phyloP scores from a whole-genome alignment of 2,329 filamentous ascomycete genomes.

The Madurella fahalii region DNA sequence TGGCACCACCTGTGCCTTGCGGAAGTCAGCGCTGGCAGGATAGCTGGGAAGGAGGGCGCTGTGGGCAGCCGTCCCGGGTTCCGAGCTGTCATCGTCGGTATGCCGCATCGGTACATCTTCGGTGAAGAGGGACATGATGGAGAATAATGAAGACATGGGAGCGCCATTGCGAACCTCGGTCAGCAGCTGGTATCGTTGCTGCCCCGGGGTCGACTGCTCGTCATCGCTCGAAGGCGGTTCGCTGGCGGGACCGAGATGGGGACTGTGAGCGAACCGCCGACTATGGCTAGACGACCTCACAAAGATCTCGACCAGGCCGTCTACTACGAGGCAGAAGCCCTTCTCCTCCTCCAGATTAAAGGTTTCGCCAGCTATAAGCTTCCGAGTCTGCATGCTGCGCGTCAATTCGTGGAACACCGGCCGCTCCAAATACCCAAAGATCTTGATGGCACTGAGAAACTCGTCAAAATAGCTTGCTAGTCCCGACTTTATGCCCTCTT shows the following conservation, averaged over 20 bases:
- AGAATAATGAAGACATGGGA: constrained; percentile 97
- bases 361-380: constrained; percentile 93
- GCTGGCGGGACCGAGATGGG: constrained; percentile 31
- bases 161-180: constrained; percentile 98
- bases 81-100: constrained; percentile 57
- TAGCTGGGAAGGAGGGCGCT: constrained; percentile 30
- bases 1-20: constrained; percentile 30
- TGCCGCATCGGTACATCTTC: constrained; percentile 82
- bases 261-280: constrained; percentile 39
- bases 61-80: constrained; percentile 27
- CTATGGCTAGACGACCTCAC: constrained; percentile 75
- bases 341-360: constrained; percentile 95
- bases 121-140: constrained; percentile 93
- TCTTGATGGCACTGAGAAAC: constrained; percentile 96
- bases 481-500: constrained; percentile 83
- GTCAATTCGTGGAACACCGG: constrained; percentile 98
- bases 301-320: constrained; percentile 94
- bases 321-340: constrained; percentile 94
- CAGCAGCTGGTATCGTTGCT: constrained; percentile 87
- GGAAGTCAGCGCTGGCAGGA: constrained; percentile 30
- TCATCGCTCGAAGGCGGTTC: constrained; percentile 59
- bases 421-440: constrained; percentile 94
- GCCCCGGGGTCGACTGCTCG: constrained; percentile 56
- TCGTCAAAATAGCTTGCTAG: constrained; percentile 96
- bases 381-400: constrained; percentile 94